phyloP scores from a whole-genome alignment of 768 basidiomycete species.

The Mycena pura region DNA sequence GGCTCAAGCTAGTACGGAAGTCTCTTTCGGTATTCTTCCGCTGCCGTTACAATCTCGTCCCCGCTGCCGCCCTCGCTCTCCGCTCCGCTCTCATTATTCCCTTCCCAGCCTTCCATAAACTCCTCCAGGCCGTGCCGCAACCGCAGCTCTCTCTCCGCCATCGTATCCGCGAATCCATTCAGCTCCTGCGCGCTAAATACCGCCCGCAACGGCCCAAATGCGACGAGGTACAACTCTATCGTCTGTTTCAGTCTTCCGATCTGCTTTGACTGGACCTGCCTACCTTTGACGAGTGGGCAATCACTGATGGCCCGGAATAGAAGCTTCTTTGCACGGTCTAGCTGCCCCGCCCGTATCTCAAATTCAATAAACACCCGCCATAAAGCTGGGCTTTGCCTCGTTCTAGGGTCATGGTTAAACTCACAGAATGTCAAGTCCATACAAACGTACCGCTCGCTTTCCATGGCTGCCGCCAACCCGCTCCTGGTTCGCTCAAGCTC shows the following conservation, averaged over 20 bases:
- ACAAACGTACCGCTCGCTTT: slow-evolving; percentile 66
- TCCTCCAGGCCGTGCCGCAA: slow-evolving; percentile 69
- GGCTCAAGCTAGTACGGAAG: slow-evolving; percentile 59
- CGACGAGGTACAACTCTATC: slow-evolving; percentile 77
- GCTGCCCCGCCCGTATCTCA: slow-evolving; percentile 68
- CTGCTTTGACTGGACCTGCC: slow-evolving; percentile 4
- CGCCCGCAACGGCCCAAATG: slow-evolving; percentile 72
- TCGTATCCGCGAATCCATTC: slow-evolving; percentile 66
- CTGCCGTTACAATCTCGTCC: slow-evolving; percentile 67
- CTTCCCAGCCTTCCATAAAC: slow-evolving; percentile 51
- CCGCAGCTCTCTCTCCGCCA: slow-evolving; percentile 79
- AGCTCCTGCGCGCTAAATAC: slow-evolving; percentile 70
- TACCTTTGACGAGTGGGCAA: slow-evolving; percentile 80
- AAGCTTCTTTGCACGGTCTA: slow-evolving; percentile 70
- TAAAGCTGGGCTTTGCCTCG: slow-evolving; percentile 65
- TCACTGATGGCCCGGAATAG: slow-evolving; percentile 78
- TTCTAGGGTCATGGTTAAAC: slow-evolving; percentile 49
- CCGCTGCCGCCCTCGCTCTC: slow-evolving; percentile 33
- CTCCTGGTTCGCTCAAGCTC: slow-evolving; percentile 76
- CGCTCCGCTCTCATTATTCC: slow-evolving; percentile 29
- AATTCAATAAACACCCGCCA: slow-evolving; percentile 83
- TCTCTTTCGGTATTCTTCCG: slow-evolving; percentile 63
- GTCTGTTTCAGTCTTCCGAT: slow-evolving; percentile 9
- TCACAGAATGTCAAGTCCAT: background rate
- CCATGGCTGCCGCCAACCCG: slow-evolving; percentile 65